Evolutionary conservation across 805 yeast genomes (phyloP), one percentile per base, ranked within the genome.

Genomic region (Candida multigemmis): DNA sequence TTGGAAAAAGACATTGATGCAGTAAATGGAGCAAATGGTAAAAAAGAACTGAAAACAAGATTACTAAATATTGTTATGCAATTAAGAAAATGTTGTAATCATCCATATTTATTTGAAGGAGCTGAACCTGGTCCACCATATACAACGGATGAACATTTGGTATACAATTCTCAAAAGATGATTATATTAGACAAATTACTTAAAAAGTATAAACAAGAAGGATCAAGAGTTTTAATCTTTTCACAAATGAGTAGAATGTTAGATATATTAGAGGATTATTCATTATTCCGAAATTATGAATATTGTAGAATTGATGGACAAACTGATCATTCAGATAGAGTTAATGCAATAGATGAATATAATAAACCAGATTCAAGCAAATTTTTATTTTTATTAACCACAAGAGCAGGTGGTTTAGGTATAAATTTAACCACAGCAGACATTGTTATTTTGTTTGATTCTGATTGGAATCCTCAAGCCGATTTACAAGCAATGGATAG

Each of bases 371-470:
- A 63, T 22, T 71, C 81, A 5, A 65, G 70, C 9, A 81, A 81
- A 40, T 81, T 81, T 46, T 63, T 79, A n/a, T 81, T 81, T 40
- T 53, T 81, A 35, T 60, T 81, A 38, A 81, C 93, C 4, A 81
- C 93, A 3, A 71, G 93, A 62, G 93, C 93, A 23, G 91, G 96
- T 53, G 95, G 95, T 7, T 65, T 85, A 48, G 93, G 93, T 53
- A 81, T 81, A 42, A 81, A 81, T 46, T 64, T 81, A 43, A 81
- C 91, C 4, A 59, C 76, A n/a, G 91, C 91, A 1, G 87, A 81
- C 50, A 63, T 77, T 36, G 93, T 81, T 24, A 69, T 81, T 3
- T 51, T 81, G 23, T 81, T 63, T 46, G 93, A 81, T 53, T 77
- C 86, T 3, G 93, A 81, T 49, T 81, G 93, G 93, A 81, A 81